phyloP scores from a whole-genome alignment of 1,284 basidiomycete species.

The Leccinum huronense region DNA sequence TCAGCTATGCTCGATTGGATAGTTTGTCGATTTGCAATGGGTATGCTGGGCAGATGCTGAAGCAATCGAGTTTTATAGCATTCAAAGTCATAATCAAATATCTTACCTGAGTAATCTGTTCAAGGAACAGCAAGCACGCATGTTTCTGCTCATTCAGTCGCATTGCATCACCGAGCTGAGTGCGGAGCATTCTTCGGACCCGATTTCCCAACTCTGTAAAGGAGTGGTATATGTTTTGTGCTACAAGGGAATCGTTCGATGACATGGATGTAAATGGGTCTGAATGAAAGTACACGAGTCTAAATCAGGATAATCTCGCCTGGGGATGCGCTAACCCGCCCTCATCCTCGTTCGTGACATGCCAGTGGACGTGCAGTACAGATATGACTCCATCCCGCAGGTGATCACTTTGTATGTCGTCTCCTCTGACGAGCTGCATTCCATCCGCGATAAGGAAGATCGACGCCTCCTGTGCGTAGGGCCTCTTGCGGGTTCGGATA shows the following conservation, averaged over 20 bases:
- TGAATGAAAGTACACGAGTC: too few relatives aligned
- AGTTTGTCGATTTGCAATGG: background rate
- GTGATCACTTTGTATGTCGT: too few relatives aligned
- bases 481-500: too few relatives aligned
- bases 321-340: too few relatives aligned
- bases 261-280: too few relatives aligned
- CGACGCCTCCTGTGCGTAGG: too few relatives aligned
- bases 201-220: background rate
- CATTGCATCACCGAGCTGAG: constrained; percentile 1
- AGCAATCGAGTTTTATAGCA: background rate
- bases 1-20: background rate
- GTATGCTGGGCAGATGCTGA: background rate
- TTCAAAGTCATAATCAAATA: background rate
- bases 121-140: background rate
- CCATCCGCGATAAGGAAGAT: too few relatives aligned
- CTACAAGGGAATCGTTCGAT: background rate
- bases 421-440: too few relatives aligned
- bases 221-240: constrained; percentile 1
- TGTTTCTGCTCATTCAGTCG: constrained; percentile 1
- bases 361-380: too few relatives aligned
- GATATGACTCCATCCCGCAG: too few relatives aligned
- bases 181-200: background rate
- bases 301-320: too few relatives aligned
- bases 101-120: background rate
- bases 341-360: too few relatives aligned